phyloP scores from a whole-genome alignment of 257 asterid species.

The Lycium barbarum region DNA sequence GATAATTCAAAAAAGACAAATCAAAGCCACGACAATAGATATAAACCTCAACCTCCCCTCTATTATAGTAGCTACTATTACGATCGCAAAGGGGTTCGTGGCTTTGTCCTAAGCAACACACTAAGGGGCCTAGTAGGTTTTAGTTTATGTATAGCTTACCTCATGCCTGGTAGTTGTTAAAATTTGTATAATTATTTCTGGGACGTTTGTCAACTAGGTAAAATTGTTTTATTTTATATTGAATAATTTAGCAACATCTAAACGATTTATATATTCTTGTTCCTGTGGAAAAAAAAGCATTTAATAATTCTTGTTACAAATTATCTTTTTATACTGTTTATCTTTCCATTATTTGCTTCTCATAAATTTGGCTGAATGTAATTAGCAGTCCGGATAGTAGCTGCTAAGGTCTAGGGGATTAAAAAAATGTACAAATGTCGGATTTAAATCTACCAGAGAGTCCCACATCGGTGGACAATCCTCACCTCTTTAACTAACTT shows the following conservation, averaged over 20 bases:
- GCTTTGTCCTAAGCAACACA: not conserved
- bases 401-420: not conserved
- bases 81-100: not conserved
- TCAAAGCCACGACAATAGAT: slow-evolving; percentile 11
- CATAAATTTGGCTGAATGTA: not conserved
- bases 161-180: not conserved
- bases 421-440: not conserved
- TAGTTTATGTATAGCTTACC: not conserved
- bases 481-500: too few relatives aligned
- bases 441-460: not conserved
- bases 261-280: not conserved
- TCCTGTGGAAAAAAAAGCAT: not conserved
- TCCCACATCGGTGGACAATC: too few relatives aligned
- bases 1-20: not conserved
- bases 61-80: not conserved
- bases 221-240: not conserved
- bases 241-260: not conserved
- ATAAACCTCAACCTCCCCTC: not conserved
- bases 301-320: not conserved
- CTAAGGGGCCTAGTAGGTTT: not conserved
- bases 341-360: not conserved
- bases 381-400: not conserved
- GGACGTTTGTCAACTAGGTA: not conserved
- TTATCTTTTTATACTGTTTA: not conserved
- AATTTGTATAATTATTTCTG: too few relatives aligned